A percentile compares a stretch with the other conserved stretches of the same genome.
Evolutionary conservation across 1,284 basidiomycete species (phyloP).

Genomic region (Melampsora americana): DNA sequence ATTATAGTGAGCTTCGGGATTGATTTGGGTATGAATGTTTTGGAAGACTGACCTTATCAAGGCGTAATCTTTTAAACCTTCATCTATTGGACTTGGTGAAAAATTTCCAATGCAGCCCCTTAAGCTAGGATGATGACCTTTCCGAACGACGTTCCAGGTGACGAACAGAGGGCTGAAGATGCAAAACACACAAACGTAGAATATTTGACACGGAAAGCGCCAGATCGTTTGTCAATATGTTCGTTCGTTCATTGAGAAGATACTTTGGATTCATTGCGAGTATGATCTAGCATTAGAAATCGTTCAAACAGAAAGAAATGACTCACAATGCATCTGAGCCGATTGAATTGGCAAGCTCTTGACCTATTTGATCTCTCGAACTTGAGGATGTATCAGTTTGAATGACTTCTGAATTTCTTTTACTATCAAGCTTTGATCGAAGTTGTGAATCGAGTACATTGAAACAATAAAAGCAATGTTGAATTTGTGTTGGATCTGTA

Average conservation of each 20-base stretch:
- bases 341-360: slow-evolving; percentile 12
- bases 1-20: neutral
- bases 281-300: too few relatives aligned
- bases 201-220: neutral
- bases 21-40: neutral
- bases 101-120: slow-evolving; percentile 96
- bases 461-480: slow-evolving; percentile 75
- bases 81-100: slow-evolving; percentile 68
- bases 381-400: neutral
- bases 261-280: neutral
- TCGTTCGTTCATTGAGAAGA: neutral
- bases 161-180: slow-evolving; percentile 82
- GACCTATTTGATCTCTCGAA: neutral
- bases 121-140: slow-evolving; percentile 60
- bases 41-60: slow-evolving; percentile 63
- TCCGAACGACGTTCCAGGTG: slow-evolving; percentile 78
- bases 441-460: slow-evolving; percentile 72
- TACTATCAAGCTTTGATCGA: slow-evolving; percentile 9
- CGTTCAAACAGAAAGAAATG: too few relatives aligned
- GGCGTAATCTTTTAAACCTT: slow-evolving; percentile 84
- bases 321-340: slow-evolving; percentile 35
- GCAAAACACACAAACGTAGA: slow-evolving; percentile 33
- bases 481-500: slow-evolving; percentile 11
- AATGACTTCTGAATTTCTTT: neutral
- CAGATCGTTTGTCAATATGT: neutral